Percentiles rank a stretch among this genome's conserved stretches.
Conservation (phyloP, 2,329 filamentous ascomycete species). For the Claviceps capensis region DNA sequence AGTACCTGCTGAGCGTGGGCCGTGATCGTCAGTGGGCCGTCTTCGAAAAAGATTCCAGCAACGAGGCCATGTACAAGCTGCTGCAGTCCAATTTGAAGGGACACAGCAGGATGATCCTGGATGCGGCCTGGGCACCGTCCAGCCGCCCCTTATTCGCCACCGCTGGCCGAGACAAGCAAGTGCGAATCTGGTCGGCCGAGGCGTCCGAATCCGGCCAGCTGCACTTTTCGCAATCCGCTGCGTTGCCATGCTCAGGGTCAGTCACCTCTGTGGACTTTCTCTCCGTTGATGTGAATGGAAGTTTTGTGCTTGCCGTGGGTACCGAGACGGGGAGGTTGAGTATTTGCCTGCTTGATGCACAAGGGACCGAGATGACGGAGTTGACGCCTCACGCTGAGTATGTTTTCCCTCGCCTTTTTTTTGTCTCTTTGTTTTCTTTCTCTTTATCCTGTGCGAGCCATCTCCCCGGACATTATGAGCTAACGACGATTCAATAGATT, state of each 20-base stretch:
- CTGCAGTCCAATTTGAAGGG: slow-evolving; percentile 63
- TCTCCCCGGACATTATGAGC: not conserved
- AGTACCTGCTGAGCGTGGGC: slow-evolving; percentile 71
- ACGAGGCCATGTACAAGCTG: slow-evolving; percentile 36
- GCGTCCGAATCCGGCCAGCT: slow-evolving; percentile 16
- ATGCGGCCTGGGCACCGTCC: slow-evolving; percentile 66
- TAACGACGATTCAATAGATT: slow-evolving; percentile 13
- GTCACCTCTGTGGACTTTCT: slow-evolving; percentile 63
- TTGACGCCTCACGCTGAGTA: slow-evolving; percentile 25
- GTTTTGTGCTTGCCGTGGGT: slow-evolving; percentile 38
- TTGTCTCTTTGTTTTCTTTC: not conserved
- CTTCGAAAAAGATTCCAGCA: slow-evolving; percentile 42
- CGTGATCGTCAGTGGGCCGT: slow-evolving; percentile 85
- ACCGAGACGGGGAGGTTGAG: slow-evolving; percentile 39
- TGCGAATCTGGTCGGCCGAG: slow-evolving; percentile 52
- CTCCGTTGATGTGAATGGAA: slow-evolving; percentile 16
- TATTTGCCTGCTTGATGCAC: slow-evolving; percentile 26
- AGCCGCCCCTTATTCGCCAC: slow-evolving; percentile 56
- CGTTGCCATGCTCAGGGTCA: slow-evolving; percentile 41
- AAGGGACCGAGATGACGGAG: slow-evolving; percentile 24
- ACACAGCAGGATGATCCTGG: slow-evolving; percentile 84
- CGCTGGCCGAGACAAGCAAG: slow-evolving; percentile 75
- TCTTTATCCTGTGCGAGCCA: not conserved
- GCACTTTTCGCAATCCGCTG: slow-evolving; percentile 37
- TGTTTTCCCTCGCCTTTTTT: slow-evolving; percentile 9